These are phyloP conservation scores for Cryomyces minteri DNA, from an alignment of 495 filamentous ascomycete genomes.

Conservation along the genomic window DNA sequence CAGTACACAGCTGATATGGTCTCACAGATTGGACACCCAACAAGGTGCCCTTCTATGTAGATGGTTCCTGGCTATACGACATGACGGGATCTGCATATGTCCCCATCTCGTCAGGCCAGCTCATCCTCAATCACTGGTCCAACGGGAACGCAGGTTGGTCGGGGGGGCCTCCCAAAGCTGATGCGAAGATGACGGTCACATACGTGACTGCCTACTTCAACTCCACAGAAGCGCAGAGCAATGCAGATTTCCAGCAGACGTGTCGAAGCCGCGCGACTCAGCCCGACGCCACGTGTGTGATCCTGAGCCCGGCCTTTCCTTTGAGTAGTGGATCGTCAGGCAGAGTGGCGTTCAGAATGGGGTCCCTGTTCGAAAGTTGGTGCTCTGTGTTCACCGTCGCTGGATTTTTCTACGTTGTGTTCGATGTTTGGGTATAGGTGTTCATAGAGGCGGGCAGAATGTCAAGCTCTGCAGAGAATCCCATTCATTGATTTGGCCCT, in stretches of 20 bases:
- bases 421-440: too few relatives aligned
- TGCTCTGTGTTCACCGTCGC: too few relatives aligned
- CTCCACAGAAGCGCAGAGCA: constrained; percentile 25
- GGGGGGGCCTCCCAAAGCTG: constrained; percentile 40
- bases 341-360: too few relatives aligned
- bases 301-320: too few relatives aligned
- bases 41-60: constrained; percentile 44
- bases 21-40: constrained; percentile 38
- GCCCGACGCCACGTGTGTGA: too few relatives aligned
- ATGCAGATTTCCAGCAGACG: neutral
- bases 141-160: constrained; percentile 56
- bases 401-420: too few relatives aligned
- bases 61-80: constrained; percentile 31
- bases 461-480: too few relatives aligned
- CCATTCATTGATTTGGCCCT: too few relatives aligned
- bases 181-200: constrained; percentile 38
- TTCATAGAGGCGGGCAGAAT: too few relatives aligned
- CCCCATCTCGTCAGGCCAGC: constrained; percentile 36
- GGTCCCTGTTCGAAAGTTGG: too few relatives aligned
- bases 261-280: neutral
- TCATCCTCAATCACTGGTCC: constrained; percentile 60
- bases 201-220: constrained; percentile 72
- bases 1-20: too few relatives aligned
- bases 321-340: too few relatives aligned
- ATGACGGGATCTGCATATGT: constrained; percentile 30